Evolutionary conservation across 768 basidiomycete genomes (phyloP).

Genomic region (Termitomyces sp.): DNA sequence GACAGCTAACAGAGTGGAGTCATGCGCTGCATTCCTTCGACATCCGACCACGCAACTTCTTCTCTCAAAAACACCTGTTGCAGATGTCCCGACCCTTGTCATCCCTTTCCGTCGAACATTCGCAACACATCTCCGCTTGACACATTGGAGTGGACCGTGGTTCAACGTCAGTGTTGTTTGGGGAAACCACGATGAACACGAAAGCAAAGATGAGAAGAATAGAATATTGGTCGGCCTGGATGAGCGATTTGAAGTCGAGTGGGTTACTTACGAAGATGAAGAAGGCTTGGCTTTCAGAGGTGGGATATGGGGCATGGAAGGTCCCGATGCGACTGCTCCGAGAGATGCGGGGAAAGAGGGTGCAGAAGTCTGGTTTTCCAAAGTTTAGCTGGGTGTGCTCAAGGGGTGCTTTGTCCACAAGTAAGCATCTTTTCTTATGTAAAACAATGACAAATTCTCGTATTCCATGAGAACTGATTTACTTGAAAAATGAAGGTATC

Average conservation of each 20-base stretch:
- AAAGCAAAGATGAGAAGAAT: slow-evolving; percentile 21
- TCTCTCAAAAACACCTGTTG: slow-evolving; percentile 15
- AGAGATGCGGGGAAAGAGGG: slow-evolving; percentile 27
- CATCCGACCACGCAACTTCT: slow-evolving; percentile 27
- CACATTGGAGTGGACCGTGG: slow-evolving; percentile 33
- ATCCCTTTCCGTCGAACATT: slow-evolving; percentile 31
- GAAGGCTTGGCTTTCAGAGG: slow-evolving; percentile 35
- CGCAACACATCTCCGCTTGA: slow-evolving; percentile 32
- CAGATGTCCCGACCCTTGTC: slow-evolving; percentile 30
- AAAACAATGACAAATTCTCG: not conserved
- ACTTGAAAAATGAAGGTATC: too few relatives aligned
- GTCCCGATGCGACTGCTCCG: slow-evolving; percentile 25
- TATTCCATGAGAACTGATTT: not conserved
- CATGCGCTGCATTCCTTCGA: slow-evolving; percentile 20
- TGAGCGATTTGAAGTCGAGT: slow-evolving; percentile 34
- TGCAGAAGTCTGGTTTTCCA: slow-evolving; percentile 38
- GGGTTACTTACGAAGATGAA: slow-evolving; percentile 23
- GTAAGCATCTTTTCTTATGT: not conserved
- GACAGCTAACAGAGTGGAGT: not conserved
- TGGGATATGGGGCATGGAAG: slow-evolving; percentile 38
- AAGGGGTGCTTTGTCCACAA: not conserved
- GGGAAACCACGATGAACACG: slow-evolving; percentile 24
- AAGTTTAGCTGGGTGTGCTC: not conserved
- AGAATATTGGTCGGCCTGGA: slow-evolving; percentile 30
- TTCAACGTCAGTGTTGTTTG: slow-evolving; percentile 38